A percentile compares a stretch with the other conserved stretches of the same genome.
These are phyloP conservation scores for Tilletia indica DNA, from an alignment of 1,284 basidiomycete genomes.

Conservation along the genomic window DNA sequence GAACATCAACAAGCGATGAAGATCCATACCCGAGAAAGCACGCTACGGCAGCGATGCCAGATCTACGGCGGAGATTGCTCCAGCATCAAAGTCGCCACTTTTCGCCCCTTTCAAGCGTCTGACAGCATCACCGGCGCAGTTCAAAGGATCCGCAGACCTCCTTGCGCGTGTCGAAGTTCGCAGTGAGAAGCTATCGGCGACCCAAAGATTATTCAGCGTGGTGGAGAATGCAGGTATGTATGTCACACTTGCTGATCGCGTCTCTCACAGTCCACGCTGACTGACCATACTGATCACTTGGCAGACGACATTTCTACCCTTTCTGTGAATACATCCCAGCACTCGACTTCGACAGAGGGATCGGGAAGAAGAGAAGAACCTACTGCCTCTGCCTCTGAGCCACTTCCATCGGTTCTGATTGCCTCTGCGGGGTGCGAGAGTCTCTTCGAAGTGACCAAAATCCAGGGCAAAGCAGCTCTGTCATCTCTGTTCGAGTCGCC, in stretches of 20 bases:
- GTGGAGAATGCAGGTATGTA: constrained; percentile 1
- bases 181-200: neutral
- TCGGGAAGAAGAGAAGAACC: too few relatives aligned
- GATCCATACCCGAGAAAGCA: neutral
- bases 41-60: neutral
- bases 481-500: neutral
- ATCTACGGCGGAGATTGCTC: neutral
- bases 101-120: neutral
- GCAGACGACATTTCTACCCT: constrained; percentile 6
- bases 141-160: neutral
- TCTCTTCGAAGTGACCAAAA: too few relatives aligned
- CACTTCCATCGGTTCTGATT: neutral
- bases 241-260: neutral
- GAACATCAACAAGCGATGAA: neutral
- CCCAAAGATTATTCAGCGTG: neutral
- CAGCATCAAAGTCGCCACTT: neutral
- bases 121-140: neutral
- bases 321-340: neutral
- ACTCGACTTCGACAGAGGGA: neutral
- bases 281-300: neutral
- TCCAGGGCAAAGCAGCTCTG: neutral
- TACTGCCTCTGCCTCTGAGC: neutral
- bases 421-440: too few relatives aligned
- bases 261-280: too few relatives aligned
- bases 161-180: neutral